A percentile compares a stretch with the other conserved stretches of the same genome.
These are phyloP conservation scores for Cercospora canescens DNA, from an alignment of 2,329 filamentous ascomycete genomes.

Conservation along the genomic window DNA sequence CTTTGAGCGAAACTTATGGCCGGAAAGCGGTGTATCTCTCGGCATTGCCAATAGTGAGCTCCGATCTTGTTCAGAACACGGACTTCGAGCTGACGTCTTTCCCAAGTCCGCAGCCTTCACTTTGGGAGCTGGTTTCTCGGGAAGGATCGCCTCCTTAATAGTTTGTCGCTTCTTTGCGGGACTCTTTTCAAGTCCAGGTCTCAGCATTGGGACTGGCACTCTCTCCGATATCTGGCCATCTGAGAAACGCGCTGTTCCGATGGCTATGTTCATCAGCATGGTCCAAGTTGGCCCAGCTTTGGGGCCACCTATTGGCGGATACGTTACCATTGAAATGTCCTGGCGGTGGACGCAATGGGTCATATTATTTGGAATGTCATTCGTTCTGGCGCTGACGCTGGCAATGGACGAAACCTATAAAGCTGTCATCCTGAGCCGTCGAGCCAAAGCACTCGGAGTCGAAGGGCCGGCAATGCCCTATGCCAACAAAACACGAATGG, in stretches of 20 bases:
- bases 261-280: slow-evolving; percentile 14
- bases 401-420: slow-evolving; percentile 39
- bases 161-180: slow-evolving; percentile 70
- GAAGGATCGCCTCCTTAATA: slow-evolving; percentile 53
- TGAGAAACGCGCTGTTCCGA: slow-evolving; percentile 17
- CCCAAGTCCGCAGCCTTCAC: slow-evolving; percentile 54
- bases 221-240: slow-evolving; percentile 25
- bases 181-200: slow-evolving; percentile 64
- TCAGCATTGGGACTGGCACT: slow-evolving; percentile 21
- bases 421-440: slow-evolving; percentile 28
- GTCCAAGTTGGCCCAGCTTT: slow-evolving; percentile 14
- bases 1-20: slow-evolving; percentile 60
- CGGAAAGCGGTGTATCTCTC: slow-evolving; percentile 54
- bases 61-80: background rate
- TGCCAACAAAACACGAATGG: background rate
- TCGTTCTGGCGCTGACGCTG: slow-evolving; percentile 29
- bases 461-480: slow-evolving; percentile 7
- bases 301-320: slow-evolving; percentile 34
- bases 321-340: slow-evolving; percentile 28
- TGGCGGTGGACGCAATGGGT: slow-evolving; percentile 39
- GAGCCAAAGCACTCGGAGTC: slow-evolving; percentile 27
- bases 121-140: slow-evolving; percentile 55
- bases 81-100: background rate
- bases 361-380: slow-evolving; percentile 29
- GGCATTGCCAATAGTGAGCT: slow-evolving; percentile 40